Evolutionary conservation across 176 grass and related monocot genomes (phyloP), one percentile per base, ranked within the genome.

Genomic region (Oryza punctata): DNA sequence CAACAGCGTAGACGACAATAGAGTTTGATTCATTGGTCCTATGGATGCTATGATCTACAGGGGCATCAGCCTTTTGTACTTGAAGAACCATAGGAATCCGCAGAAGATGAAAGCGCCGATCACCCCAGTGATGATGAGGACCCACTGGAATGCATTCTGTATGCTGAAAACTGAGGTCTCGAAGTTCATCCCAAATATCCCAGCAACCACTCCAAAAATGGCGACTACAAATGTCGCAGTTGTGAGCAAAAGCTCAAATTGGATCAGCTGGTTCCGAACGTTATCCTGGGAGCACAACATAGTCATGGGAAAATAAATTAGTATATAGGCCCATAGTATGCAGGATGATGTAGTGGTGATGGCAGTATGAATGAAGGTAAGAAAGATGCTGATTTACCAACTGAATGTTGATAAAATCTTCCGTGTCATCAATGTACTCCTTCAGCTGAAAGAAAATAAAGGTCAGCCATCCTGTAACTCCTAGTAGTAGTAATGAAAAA

Each of bases 401-500:
- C 85, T 95, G 89, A 84, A 98, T 98, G 85, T 94, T 98, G 81
- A 98, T 98, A 73, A 98, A 98, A 87, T 98, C 96, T 88, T 98
- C 96, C 6, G 96, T 98, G 77, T 98, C 93, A 84, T 98, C 93
- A 67, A 98, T 98, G 19, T 98, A 98, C 78, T 95, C 96, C 61
- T 98, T 96, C 75, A 98, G 84, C 96, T 98, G 87, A 84, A 94
- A 90, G 18, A 73, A 72, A 24, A 35, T 10, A 18, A 63, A 76
- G 81, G 37, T 74, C 8, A 90, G 21, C n/a, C 1, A 82, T 2
- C 5, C 33, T 32, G 47, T 30, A 6, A 60, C 50, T 44, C 32
- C 10, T 2, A 57, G 41, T 72, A 38, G 18, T 2, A 57, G 41
- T 72, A 38, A 23, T 24, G 14, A 63, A 66, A 52, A 82, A n/a